Conservation (phyloP, 257 asterid genomes). For the Anisodus acutangulus region DNA sequence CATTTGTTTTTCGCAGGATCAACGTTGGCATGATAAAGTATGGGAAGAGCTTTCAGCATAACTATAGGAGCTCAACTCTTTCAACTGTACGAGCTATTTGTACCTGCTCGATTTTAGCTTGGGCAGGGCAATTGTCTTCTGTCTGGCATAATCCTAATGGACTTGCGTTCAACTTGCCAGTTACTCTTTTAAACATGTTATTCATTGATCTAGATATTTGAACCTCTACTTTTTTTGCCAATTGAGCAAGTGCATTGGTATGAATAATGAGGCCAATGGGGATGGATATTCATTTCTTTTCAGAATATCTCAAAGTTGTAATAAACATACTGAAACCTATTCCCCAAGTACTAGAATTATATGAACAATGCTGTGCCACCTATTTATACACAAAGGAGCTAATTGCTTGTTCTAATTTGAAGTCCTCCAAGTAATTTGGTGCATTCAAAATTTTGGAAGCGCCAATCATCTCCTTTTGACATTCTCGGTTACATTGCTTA, state of each 20-base stretch:
- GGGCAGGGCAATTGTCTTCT: neutral
- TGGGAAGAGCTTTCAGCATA: constrained; percentile 8
- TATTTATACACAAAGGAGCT: neutral
- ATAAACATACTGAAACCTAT: neutral
- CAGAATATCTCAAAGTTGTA: neutral
- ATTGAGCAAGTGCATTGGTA: neutral
- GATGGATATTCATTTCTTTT: neutral
- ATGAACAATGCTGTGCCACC: neutral
- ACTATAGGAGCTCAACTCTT: neutral
- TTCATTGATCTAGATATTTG: neutral
- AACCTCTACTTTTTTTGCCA: neutral
- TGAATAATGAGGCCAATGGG: neutral
- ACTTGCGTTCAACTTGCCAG: neutral
- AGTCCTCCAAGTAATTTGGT: neutral
- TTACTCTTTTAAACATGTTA: neutral
- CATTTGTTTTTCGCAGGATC: neutral
- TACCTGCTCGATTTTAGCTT: neutral
- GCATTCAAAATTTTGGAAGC: neutral
- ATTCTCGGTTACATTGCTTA: neutral
- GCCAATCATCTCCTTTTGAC: neutral
- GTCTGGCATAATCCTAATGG: neutral
- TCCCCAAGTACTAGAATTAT: neutral
- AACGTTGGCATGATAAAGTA: neutral
- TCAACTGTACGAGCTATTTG: neutral
- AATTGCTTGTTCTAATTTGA: neutral